Percentiles rank a stretch among this genome's conserved stretches.
These are phyloP conservation scores for Fusarium agapanthi DNA, from an alignment of 2,329 filamentous ascomycete genomes.

Conservation along the genomic window DNA sequence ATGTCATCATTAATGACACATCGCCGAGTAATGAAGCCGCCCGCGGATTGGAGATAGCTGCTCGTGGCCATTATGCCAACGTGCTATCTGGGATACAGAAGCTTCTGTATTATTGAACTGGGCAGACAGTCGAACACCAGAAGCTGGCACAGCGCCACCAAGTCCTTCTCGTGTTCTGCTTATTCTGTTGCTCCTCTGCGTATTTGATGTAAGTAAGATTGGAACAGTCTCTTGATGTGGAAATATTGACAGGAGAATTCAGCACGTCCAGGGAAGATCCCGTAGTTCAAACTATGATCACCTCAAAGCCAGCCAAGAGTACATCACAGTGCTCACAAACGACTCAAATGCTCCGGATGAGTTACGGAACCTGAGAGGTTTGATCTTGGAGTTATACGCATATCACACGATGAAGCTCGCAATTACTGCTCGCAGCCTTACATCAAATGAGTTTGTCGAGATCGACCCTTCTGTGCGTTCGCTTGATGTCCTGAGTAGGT, in stretches of 20 bases:
- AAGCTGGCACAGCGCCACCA: neutral
- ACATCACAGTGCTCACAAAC: neutral
- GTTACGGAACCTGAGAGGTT: neutral
- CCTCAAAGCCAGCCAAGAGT: neutral
- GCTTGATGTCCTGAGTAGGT: neutral
- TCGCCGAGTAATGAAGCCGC: neutral
- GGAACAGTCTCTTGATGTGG: fast-evolving
- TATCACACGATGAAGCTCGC: slow-evolving; percentile 1
- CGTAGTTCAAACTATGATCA: neutral
- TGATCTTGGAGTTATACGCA: neutral
- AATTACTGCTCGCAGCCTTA: neutral
- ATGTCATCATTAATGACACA: neutral
- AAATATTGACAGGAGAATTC: neutral
- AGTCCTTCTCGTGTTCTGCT: neutral
- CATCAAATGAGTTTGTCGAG: neutral
- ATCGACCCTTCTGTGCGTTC: neutral
- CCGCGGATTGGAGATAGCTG: neutral
- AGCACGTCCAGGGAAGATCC: neutral
- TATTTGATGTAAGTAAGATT: neutral
- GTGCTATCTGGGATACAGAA: neutral
- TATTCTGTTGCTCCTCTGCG: neutral
- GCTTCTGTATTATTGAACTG: neutral
- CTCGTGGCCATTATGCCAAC: neutral
- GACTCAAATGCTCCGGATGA: neutral
- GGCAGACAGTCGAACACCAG: neutral